Conservation (phyloP, 441 rosid species). For the Erodium chrysanthum region DNA sequence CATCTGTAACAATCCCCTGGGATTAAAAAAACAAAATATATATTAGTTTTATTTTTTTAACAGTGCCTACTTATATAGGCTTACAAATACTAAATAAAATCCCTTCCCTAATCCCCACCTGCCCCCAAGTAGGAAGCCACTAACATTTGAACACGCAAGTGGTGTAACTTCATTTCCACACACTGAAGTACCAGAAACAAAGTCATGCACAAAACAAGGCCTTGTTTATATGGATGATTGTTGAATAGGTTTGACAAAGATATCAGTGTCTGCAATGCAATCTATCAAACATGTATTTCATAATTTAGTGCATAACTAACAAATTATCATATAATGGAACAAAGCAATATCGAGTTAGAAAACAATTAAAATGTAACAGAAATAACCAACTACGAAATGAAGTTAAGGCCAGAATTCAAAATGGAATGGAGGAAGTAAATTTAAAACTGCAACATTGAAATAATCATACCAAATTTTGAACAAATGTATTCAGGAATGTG, state of each 20-base stretch:
- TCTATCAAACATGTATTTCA: neutral
- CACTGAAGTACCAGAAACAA: too few species aligned
- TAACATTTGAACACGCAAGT: too few species aligned
- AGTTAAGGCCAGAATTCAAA: neutral
- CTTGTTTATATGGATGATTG: neutral
- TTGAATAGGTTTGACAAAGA: neutral
- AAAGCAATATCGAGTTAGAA: neutral
- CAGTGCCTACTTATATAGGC: too few species aligned
- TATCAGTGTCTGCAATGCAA: neutral
- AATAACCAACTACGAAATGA: neutral
- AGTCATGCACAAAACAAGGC: too few species aligned
- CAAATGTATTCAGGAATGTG: conserved; percentile 39
- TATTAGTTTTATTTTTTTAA: too few species aligned
- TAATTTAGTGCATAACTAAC: neutral
- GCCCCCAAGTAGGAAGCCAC: too few species aligned
- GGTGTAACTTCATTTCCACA: too few species aligned
- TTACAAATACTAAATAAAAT: too few species aligned
- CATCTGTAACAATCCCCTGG: conserved; percentile 57
- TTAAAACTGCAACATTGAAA: neutral
- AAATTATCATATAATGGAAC: neutral
- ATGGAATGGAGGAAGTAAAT: neutral
- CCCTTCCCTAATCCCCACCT: too few species aligned
- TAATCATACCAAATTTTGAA: conserved; percentile 58
- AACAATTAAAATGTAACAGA: neutral
- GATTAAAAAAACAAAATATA: conserved; percentile 14